These are phyloP conservation scores for Colletotrichum costaricense DNA, from an alignment of 2,329 filamentous ascomycete genomes.

Conservation along the genomic window DNA sequence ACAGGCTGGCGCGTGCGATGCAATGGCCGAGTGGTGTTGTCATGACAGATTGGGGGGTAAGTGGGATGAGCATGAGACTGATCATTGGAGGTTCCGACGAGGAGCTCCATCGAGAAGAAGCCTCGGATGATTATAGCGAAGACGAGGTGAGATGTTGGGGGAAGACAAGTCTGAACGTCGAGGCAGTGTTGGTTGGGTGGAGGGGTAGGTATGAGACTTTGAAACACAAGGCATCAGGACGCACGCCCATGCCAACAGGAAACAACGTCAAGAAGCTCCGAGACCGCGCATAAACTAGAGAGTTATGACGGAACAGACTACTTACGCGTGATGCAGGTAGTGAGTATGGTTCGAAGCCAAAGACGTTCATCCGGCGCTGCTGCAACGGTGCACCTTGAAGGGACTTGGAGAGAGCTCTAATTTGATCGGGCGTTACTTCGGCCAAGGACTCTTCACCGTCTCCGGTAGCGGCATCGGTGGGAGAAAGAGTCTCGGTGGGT, in stretches of 20 bases:
- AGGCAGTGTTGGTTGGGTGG: constrained; percentile 5
- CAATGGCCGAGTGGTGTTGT: neutral
- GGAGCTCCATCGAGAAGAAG: constrained; percentile 24
- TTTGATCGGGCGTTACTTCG: constrained; percentile 68
- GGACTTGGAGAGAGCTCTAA: constrained; percentile 77
- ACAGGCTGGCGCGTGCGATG: constrained; percentile 28
- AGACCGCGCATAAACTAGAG: constrained; percentile 5
- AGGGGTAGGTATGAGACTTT: constrained; percentile 32
- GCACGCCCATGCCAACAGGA: constrained; percentile 31
- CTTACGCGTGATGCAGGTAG: constrained; percentile 85
- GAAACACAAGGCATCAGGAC: constrained; percentile 21
- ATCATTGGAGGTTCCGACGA: constrained; percentile 7
- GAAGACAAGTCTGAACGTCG: constrained; percentile 19
- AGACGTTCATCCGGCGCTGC: constrained; percentile 85
- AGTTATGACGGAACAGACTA: constrained; percentile 39
- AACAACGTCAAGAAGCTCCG: constrained; percentile 11
- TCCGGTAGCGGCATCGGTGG: constrained; percentile 38
- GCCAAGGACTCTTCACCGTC: constrained; percentile 45
- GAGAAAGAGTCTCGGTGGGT: constrained; percentile 38
- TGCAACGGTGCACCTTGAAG: constrained; percentile 82
- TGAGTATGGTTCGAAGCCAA: constrained; percentile 90
- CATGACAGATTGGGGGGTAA: constrained; percentile 2
- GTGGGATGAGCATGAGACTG: constrained; percentile 7
- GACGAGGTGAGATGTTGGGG: neutral
- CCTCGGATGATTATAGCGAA: neutral